Base-by-base conservation (phyloP, 768 basidiomycete species). In the Infundibulicybe gibba region DNA sequence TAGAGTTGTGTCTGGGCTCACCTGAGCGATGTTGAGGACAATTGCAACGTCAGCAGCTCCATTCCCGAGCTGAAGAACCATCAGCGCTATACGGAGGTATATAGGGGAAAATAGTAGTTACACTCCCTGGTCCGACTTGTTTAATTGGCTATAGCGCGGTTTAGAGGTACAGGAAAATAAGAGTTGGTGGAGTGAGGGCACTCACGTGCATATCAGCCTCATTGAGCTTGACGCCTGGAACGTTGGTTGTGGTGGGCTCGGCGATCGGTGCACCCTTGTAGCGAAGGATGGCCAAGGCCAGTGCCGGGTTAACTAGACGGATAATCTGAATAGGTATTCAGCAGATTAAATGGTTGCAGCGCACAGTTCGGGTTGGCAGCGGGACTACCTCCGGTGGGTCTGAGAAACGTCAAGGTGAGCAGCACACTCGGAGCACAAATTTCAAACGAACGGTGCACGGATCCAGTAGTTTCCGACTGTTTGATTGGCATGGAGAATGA, bases 371-470 rank as follows among this genome's bases (percentile, higher is more conserved):
- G 55, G 47, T 57, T 57, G 25, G 50, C 49, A 32, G 42, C 50
- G n/a, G 55, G 55, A 10, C 49, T 32, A 40, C 33, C 49, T 32
- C 47, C 43, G 42, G 47, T 45, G 35, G 15, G n/a, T 30, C 12
- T 8, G 32, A 19, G 48, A 40, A 12, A 53, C 53, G 25, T 45
- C 35, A 12, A 11, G 12, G 38, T 81, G 81, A 11, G 75, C 70
- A 6, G 80, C 60, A 40, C 81, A 78, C 2, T 77, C 82, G 10
- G 74, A 78, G 57, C 79, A 82, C 19, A 76, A 51, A 15, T 78
- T 79, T 14, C 64, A 67, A 0, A 37, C 43, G 39, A 67, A 68
- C 6, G 49, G 19, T 5, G 60, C 57, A 25, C 59, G 65, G 25
- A 72, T 54, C 62, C 73, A 75, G 54, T 76, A 76, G 54, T 74